A percentile compares a stretch with the other conserved stretches of the same genome.
Evolutionary conservation across 2,329 filamentous ascomycete genomes (phyloP).

Genomic region (Pseudocercospora fuligena): DNA sequence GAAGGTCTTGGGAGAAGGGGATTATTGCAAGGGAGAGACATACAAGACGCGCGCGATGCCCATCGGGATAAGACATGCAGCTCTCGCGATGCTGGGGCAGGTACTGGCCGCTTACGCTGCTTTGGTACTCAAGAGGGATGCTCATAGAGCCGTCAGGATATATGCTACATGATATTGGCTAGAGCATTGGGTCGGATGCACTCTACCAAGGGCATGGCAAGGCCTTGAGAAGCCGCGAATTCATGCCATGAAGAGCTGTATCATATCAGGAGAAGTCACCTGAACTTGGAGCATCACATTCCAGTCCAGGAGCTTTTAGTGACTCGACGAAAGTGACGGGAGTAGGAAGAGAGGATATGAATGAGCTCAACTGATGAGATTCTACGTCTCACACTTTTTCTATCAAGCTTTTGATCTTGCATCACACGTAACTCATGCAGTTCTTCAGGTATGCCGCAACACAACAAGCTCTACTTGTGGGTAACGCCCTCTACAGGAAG

Average conservation of each 20-base stretch:
- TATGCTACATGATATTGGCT: not conserved
- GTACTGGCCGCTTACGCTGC: not conserved
- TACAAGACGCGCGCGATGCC: not conserved
- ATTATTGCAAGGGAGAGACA: not conserved
- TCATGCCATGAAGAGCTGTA: not conserved
- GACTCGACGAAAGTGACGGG: not conserved
- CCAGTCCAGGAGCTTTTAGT: not conserved
- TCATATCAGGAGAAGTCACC: not conserved
- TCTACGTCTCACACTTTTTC: not conserved
- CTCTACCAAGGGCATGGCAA: not conserved
- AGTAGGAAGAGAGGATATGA: not conserved
- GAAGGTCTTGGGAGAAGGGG: not conserved
- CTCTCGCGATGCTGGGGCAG: not conserved
- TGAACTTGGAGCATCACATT: not conserved
- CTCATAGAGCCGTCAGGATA: not conserved
- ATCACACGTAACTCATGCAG: conserved; percentile 4
- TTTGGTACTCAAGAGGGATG: not conserved
- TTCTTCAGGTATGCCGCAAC: not conserved
- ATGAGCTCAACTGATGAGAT: not conserved
- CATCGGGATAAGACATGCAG: not conserved
- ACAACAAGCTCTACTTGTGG: not conserved
- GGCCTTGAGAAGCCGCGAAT: not conserved
- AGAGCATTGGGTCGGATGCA: not conserved
- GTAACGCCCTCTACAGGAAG: conserved; percentile 59
- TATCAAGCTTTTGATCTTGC: conserved; percentile 10